Percentiles rank a stretch among this genome's conserved stretches.
phyloP scores from a whole-genome alignment of 164 flowering plant genomes.

The Liriodendron chinense region DNA sequence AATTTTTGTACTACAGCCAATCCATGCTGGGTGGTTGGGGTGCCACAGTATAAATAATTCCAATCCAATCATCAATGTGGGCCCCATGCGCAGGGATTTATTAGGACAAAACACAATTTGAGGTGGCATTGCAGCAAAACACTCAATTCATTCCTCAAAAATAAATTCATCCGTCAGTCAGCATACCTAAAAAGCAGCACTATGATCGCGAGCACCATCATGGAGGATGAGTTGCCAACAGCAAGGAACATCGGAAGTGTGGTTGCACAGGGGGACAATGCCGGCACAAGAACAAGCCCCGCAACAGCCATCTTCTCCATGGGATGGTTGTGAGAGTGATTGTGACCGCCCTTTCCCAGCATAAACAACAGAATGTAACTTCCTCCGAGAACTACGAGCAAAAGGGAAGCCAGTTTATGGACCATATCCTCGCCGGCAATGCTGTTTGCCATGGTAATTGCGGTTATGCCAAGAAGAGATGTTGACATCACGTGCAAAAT shows the following conservation, averaged over 20 bases:
- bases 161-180: no score
- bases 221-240: constrained; percentile 92
- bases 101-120: no score
- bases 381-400: constrained; percentile 89
- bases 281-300: constrained; percentile 96
- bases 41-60: no score
- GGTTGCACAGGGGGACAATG: constrained; percentile 98
- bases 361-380: constrained; percentile 70
- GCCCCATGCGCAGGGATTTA: no score
- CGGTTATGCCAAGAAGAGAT: constrained; percentile 90
- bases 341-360: constrained; percentile 86
- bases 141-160: no score
- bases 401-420: constrained; percentile 87
- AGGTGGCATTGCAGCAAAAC: no score
- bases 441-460: constrained; percentile 91
- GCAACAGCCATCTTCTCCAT: constrained; percentile 99
- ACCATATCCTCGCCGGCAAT: constrained; percentile 99
- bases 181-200: constrained; percentile 88
- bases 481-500: constrained; percentile 94
- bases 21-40: no score
- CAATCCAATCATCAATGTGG: no score
- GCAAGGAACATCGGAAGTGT: constrained; percentile 99
- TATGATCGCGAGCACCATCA: constrained; percentile 96
- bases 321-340: constrained; percentile 91
- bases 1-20: no score